A percentile compares a stretch with the other conserved stretches of the same genome.
phyloP scores from a whole-genome alignment of 106 monocot species.

The Platanthera zijinensis region DNA sequence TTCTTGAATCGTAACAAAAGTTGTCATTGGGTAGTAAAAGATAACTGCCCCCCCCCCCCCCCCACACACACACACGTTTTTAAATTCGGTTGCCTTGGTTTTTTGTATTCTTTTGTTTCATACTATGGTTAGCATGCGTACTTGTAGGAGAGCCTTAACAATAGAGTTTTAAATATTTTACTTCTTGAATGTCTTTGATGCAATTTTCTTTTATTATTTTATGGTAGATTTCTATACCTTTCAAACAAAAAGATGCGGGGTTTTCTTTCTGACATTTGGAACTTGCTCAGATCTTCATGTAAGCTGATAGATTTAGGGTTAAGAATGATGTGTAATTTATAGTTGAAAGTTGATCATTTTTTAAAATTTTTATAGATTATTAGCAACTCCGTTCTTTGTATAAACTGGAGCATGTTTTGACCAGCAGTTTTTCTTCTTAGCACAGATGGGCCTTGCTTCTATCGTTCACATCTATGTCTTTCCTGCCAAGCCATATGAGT shows the following conservation, averaged over 20 bases:
- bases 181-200: background rate
- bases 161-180: background rate
- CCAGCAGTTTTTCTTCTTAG: slow-evolving; percentile 31
- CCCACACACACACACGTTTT: background rate
- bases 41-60: background rate
- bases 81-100: background rate
- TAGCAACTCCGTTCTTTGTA: background rate
- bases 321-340: background rate
- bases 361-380: background rate
- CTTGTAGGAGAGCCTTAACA: background rate
- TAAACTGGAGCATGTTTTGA: background rate
- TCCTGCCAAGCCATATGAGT: slow-evolving; percentile 76
- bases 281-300: background rate
- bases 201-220: background rate
- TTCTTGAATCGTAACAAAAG: background rate
- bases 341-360: background rate
- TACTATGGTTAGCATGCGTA: background rate
- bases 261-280: no score
- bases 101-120: background rate
- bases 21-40: background rate
- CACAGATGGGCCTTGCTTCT: slow-evolving; percentile 91
- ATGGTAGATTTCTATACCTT: background rate
- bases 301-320: background rate
- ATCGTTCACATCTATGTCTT: slow-evolving; percentile 85
- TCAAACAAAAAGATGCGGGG: background rate